Base-by-base conservation (phyloP, 1,284 basidiomycete genomes). In the Fomitiporia mediterranea region DNA sequence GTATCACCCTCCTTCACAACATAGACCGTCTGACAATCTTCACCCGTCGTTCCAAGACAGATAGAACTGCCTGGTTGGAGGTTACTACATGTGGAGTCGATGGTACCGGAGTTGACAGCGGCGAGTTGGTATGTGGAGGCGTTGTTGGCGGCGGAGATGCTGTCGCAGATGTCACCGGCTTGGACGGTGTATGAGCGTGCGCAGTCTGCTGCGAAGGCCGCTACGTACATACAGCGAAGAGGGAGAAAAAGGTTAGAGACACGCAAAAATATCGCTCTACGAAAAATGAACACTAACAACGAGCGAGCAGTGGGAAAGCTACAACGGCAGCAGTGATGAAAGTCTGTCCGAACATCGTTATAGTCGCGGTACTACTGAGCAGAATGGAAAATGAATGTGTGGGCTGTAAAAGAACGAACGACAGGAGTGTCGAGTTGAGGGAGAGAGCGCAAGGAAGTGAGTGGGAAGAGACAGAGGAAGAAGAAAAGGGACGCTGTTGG, bases 121-220 rank as follows among this genome's bases (percentile, higher is more conserved):
- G 82, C 79, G 48, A 91, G 79, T 69, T 91, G 87, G 72, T 84
- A 90, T 80, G 86, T 87, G 27, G 87, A 87, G 56, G 78, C 84
- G 51, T 80, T 77, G 43, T 86, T 67, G 17, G 78, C 74, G 35
- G 78, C 78, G 57, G 85, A 87, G 67, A 89, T 89, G 61, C 66
- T 65, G 72, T 89, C 84, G 65, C 86, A 90, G 53, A 74, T 77
- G 64, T 89, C 87, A 53, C 81, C 82, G 1, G 64, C 64, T 61
- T 79, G 63, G 50, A 87, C 75, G 57, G 76, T 82, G 73, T 89
- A 88, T 6, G 64, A 65, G 57, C 86, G 82, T 15, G 74, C 67
- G 54, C 50, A 48, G 53, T 35, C 28, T 11, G 50, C n/a, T 51
- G 61, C 58, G 28, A 42, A 39, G 32, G 60, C 52, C 3, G 52